Conservation (phyloP, 306 rosid species). For the Citrullus colocynthis region DNA sequence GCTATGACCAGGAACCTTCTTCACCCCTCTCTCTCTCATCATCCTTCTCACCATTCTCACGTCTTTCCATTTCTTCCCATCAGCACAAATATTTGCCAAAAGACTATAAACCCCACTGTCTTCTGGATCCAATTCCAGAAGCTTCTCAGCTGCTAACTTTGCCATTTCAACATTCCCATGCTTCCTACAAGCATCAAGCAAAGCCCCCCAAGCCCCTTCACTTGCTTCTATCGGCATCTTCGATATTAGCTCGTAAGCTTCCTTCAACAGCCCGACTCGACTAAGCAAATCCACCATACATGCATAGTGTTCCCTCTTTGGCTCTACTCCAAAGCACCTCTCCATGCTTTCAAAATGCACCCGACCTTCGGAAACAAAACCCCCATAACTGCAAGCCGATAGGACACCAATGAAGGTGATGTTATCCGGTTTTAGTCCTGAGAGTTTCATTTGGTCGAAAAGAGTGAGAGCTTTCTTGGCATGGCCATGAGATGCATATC, state of each 20-base stretch:
- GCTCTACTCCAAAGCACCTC: constrained; percentile 34
- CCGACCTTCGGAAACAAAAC: constrained; percentile 40
- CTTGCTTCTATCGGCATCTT: constrained; percentile 60
- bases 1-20: constrained; percentile 65
- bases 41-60: constrained; percentile 50
- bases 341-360: constrained; percentile 42
- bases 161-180: constrained; percentile 55
- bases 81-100: constrained; percentile 50
- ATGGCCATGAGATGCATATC: constrained; percentile 50
- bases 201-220: constrained; percentile 77
- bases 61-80: constrained; percentile 48
- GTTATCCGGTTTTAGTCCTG: constrained; percentile 34
- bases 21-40: constrained; percentile 70
- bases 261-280: constrained; percentile 44
- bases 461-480: constrained; percentile 34
- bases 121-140: constrained; percentile 45
- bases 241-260: constrained; percentile 46
- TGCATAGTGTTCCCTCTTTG: constrained; percentile 51
- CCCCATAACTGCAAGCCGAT: constrained; percentile 70
- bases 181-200: constrained; percentile 57
- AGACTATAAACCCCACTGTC: constrained; percentile 57
- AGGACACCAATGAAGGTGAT: constrained; percentile 55
- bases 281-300: constrained; percentile 66
- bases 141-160: constrained; percentile 34
- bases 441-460: constrained; percentile 36